These are phyloP conservation scores for Cytospora schulzeri DNA, from an alignment of 2,329 filamentous ascomycete genomes.

Conservation along the genomic window DNA sequence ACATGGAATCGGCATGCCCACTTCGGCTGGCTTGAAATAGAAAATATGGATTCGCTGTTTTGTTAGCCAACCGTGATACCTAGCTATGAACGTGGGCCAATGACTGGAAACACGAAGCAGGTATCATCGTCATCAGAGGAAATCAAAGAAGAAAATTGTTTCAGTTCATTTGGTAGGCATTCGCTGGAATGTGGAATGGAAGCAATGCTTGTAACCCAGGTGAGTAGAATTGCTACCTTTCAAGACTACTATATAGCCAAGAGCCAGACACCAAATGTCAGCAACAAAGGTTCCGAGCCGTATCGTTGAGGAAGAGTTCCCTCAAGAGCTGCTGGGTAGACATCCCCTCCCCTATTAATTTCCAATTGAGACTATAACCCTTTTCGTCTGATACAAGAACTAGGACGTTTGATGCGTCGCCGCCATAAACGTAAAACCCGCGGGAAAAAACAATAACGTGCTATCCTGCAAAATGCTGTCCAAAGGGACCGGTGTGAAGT, in stretches of 20 bases:
- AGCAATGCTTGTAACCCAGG: neutral
- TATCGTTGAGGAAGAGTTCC: neutral
- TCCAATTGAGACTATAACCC: neutral
- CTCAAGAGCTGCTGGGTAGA: neutral
- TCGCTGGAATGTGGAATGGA: neutral
- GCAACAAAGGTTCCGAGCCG: neutral
- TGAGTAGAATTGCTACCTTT: neutral
- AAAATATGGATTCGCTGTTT: neutral
- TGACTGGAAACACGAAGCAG: too few relatives aligned
- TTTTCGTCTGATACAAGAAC: neutral
- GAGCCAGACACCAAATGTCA: neutral
- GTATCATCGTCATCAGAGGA: neutral
- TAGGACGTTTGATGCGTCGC: neutral
- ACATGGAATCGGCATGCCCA: neutral
- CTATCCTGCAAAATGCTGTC: conserved; percentile 20
- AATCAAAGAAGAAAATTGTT: neutral
- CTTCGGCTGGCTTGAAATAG: neutral
- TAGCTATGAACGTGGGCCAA: neutral
- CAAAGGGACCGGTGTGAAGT: neutral
- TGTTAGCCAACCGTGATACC: neutral
- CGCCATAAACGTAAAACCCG: conserved; percentile 2
- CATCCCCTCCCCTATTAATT: neutral
- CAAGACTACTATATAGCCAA: neutral
- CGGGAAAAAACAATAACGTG: conserved; percentile 14
- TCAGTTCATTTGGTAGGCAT: neutral